Percentiles rank a stretch among this genome's conserved stretches.
Conservation (phyloP, 73 alveolate species). For the Paramecium tetraurelia region DNA sequence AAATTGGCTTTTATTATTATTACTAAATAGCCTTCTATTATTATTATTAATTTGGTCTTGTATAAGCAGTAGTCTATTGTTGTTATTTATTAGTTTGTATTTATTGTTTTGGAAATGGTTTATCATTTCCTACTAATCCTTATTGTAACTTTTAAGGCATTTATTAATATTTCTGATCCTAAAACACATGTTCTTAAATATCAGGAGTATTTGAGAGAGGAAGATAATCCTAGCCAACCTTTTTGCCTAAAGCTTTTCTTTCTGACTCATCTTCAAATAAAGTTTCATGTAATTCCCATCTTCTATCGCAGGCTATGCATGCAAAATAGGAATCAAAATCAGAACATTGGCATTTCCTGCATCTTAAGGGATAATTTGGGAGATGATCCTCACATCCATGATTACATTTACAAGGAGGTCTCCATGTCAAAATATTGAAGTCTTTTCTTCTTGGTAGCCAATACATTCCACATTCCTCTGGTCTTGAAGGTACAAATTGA, state of each 20-base stretch:
- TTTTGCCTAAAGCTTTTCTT: slow-evolving; percentile 84
- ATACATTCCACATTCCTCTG: slow-evolving; percentile 97
- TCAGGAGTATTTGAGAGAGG: slow-evolving; percentile 94
- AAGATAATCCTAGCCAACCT: slow-evolving; percentile 84
- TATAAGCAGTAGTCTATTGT: neutral
- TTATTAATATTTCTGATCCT: neutral
- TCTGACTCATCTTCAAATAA: slow-evolving; percentile 92
- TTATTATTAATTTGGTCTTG: neutral
- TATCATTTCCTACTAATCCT: slow-evolving; percentile 25
- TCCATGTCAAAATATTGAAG: slow-evolving; percentile 87
- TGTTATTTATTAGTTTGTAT: neutral
- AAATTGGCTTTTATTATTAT: neutral
- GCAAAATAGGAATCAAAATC: slow-evolving; percentile 89
- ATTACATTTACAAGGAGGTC: slow-evolving; percentile 94
- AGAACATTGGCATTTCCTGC: slow-evolving; percentile 92
- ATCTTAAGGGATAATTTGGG: slow-evolving; percentile 83
- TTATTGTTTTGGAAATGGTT: slow-evolving; percentile 27
- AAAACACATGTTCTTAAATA: slow-evolving; percentile 78
- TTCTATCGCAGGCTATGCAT: slow-evolving; percentile 93
- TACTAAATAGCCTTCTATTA: neutral
- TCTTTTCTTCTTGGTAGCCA: slow-evolving; percentile 97
- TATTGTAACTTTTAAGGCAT: neutral
- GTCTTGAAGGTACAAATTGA: slow-evolving; percentile 94
- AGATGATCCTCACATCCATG: slow-evolving; percentile 96
- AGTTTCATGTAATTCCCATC: slow-evolving; percentile 96